Conservation (phyloP, 192 early-diverging fungal species). For the Funneliformis geosporum region DNA sequence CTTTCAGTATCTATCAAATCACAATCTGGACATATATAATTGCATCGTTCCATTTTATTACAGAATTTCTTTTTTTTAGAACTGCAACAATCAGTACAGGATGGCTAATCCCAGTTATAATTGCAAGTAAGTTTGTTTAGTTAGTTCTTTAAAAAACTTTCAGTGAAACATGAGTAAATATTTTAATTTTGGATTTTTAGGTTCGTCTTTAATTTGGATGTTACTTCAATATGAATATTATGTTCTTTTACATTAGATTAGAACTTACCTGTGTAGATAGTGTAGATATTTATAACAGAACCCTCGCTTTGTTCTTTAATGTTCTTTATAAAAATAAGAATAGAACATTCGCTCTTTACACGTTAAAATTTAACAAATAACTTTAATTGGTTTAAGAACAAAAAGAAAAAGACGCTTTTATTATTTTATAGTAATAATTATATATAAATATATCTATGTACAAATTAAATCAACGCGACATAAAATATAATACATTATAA, state of each 20-base stretch:
- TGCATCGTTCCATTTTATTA: slow-evolving; percentile 67
- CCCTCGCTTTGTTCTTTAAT: no score
- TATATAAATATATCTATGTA: background rate
- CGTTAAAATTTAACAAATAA: no score
- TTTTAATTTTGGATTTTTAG: background rate
- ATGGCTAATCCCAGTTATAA: slow-evolving; percentile 65
- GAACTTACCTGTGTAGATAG: no score
- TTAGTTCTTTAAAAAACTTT: no score
- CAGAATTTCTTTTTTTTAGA: slow-evolving; percentile 66
- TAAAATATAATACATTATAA: background rate
- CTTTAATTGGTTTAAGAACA: no score
- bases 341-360: no score
- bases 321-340: no score
- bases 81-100: slow-evolving; percentile 63
- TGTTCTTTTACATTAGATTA: no score
- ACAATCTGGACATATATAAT: slow-evolving; percentile 70
- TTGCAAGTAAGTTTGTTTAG: slow-evolving; percentile 52
- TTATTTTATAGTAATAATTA: background rate
- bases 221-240: background rate
- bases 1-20: slow-evolving; percentile 56
- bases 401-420: no score
- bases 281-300: no score
- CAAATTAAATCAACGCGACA: background rate
- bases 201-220: background rate
- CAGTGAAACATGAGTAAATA: background rate